Base-by-base conservation (phyloP, 306 rosid species). In the Herpetospermum pedunculosum region DNA sequence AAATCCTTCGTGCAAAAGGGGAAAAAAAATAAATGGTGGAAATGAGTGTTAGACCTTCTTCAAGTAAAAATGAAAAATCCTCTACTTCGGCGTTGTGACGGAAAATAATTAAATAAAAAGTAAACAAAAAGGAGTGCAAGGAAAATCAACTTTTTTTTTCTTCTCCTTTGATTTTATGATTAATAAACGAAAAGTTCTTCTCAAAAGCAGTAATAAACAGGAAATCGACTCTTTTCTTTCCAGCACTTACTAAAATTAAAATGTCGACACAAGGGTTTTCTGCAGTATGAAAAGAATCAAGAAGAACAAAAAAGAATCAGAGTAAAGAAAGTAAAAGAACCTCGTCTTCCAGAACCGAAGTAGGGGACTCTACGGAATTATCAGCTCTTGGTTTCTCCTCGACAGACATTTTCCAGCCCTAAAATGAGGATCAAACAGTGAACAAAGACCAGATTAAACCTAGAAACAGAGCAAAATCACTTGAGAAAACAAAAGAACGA, bases 261-360 rank as follows among this genome's bases (percentile, higher is more conserved):
- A 48, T 18, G 6, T 48, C 40, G 62, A 71, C n/a, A 72, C 9
- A 5, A 46, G 0, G 0, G 29, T 16, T 3, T 7, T 41, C 16
- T n/a, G 6, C 50, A 2, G 16, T 4, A 15, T 47, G 15, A 41
- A 18, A 40, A 26, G 25, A 75, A 60, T 37, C 68, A 70, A 28
- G 38, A 75, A 35, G 26, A 40, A 35, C 40, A 9, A 49, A 54
- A 79, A 8, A 11, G 18, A 65, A 14, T 4, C 19, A 34, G 21
- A 50, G 58, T 2, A 26, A 53, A 19, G 49, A 58, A 21, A 71
- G 12, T 57, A 5, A 65, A 38, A 46, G 10, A 32, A 89, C 99
- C 96, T 95, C 96, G 6, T 89, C 92, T 77, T 85, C 90, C 11
- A 89, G 92, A 18, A 91, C 96, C 50, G 97, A 91, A 30, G 95